Conservation (phyloP, 768 basidiomycete species). For the Xerocomellus amylosporus region DNA sequence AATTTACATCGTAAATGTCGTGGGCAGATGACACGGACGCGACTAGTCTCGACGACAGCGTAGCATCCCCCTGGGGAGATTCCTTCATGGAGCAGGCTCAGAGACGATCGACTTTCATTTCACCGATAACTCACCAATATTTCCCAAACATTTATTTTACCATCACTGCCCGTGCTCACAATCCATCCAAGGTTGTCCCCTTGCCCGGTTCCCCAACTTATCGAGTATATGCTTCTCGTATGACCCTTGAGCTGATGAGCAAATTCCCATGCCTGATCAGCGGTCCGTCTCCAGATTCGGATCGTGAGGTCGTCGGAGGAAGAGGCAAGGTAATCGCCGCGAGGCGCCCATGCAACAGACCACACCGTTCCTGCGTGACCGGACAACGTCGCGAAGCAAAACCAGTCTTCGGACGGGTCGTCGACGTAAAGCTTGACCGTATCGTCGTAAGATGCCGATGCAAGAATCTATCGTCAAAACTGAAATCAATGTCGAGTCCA, state of each 20-base stretch:
- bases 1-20: slow-evolving; percentile 81
- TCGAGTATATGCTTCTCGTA: slow-evolving; percentile 73
- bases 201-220: slow-evolving; percentile 63
- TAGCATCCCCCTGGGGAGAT: slow-evolving; percentile 3
- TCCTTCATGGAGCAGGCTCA: slow-evolving; percentile 13
- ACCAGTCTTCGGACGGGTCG: slow-evolving; percentile 95
- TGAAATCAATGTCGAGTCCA: slow-evolving; percentile 7
- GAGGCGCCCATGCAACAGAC: slow-evolving; percentile 79
- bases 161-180: slow-evolving; percentile 85
- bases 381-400: slow-evolving; percentile 73
- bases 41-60: slow-evolving; percentile 47
- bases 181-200: slow-evolving; percentile 67
- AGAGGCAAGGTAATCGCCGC: slow-evolving; percentile 78
- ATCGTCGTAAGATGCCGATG: slow-evolving; percentile 96
- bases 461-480: slow-evolving; percentile 67
- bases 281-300: slow-evolving; percentile 76
- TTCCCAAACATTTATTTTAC: slow-evolving; percentile 78
- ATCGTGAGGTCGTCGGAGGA: slow-evolving; percentile 84
- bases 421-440: slow-evolving; percentile 92
- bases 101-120: not conserved
- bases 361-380: slow-evolving; percentile 91
- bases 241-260: slow-evolving; percentile 61
- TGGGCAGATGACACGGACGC: slow-evolving; percentile 65
- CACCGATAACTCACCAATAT: slow-evolving; percentile 51
- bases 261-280: slow-evolving; percentile 61